A percentile compares a stretch with the other conserved stretches of the same genome.
These are phyloP conservation scores for Solanum pennellii DNA, from an alignment of 257 asterid species.

Conservation along the genomic window DNA sequence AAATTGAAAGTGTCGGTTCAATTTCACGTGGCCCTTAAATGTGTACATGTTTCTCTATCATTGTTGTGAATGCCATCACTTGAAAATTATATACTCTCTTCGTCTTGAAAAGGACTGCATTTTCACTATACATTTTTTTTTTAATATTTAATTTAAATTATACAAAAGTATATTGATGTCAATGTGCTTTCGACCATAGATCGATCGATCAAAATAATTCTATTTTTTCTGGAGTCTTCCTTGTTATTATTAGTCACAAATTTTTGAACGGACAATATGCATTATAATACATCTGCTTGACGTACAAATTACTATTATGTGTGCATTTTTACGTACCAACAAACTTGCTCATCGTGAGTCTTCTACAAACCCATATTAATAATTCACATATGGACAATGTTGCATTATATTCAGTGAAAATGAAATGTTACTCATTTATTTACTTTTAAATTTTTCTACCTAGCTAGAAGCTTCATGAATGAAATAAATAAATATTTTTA, in stretches of 20 bases:
- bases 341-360: neutral
- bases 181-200: no score
- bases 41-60: neutral
- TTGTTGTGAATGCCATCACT: neutral
- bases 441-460: neutral
- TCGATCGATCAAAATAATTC: neutral
- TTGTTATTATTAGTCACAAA: neutral
- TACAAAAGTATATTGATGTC: neutral
- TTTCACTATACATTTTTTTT: neutral
- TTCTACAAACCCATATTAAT: neutral
- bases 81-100: no score
- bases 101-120: neutral
- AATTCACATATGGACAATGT: neutral
- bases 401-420: neutral
- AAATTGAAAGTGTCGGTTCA: neutral
- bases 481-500: neutral
- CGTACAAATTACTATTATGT: neutral
- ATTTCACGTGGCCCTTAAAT: neutral
- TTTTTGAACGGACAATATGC: neutral
- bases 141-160: neutral
- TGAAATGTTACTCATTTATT: neutral
- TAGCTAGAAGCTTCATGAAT: neutral
- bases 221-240: neutral
- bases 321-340: neutral
- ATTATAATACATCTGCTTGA: no score